Percentiles rank a stretch among this genome's conserved stretches.
phyloP scores from a whole-genome alignment of 228 moss, liverwort and hornwort species.

The Sphagnum magellanicum region DNA sequence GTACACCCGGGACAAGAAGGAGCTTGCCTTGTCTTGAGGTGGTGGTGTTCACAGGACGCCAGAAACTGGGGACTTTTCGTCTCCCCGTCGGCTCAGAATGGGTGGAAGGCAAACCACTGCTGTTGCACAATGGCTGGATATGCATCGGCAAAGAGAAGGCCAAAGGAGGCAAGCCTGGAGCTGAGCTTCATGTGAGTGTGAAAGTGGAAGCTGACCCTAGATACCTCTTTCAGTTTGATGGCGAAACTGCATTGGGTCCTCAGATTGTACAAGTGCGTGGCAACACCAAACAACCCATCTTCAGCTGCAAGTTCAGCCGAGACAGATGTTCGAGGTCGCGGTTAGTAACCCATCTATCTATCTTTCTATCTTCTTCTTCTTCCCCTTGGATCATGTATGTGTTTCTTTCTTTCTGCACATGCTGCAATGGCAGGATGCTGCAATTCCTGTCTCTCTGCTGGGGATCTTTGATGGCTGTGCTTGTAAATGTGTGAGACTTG shows the following conservation, averaged over 20 bases:
- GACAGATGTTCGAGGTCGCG: conserved; percentile 63
- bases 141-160: conserved; percentile 55
- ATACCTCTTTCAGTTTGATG: conserved; percentile 82
- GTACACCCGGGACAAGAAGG: conserved; percentile 9
- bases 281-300: conserved; percentile 72
- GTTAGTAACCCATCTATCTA: conserved; percentile 17
- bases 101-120: conserved; percentile 53
- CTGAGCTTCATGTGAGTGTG: conserved; percentile 68
- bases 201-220: conserved; percentile 74
- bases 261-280: conserved; percentile 78
- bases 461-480: too few relatives aligned
- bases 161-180: conserved; percentile 39
- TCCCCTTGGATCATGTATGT: too few relatives aligned
- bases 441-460: too few relatives aligned
- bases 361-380: background rate
- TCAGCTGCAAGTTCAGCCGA: conserved; percentile 90
- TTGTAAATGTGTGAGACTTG: too few relatives aligned
- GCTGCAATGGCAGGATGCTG: too few relatives aligned
- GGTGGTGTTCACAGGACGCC: conserved; percentile 62
- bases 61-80: conserved; percentile 66
- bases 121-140: conserved; percentile 69
- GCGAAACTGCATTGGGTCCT: conserved; percentile 68
- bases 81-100: conserved; percentile 58
- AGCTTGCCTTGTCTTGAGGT: conserved; percentile 51
- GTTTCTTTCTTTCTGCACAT: too few relatives aligned